phyloP scores from a whole-genome alignment of 2,329 filamentous ascomycete genomes.

The Talaromyces rugulosus region DNA sequence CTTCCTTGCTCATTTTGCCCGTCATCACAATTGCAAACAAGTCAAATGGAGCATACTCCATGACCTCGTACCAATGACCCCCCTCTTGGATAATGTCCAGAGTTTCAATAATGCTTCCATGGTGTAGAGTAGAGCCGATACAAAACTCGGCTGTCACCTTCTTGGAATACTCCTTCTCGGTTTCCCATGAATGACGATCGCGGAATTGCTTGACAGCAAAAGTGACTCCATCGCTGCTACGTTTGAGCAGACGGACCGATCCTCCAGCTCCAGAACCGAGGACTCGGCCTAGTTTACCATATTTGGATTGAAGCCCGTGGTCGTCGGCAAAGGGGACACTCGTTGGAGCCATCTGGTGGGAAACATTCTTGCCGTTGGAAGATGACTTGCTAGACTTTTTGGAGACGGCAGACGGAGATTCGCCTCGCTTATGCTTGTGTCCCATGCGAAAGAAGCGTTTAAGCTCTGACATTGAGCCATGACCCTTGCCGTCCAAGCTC shows the following conservation, averaged over 20 bases:
- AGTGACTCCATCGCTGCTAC: conserved; percentile 84
- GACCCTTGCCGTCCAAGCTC: conserved; percentile 48
- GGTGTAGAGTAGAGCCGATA: conserved; percentile 92
- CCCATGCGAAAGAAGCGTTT: conserved; percentile 90
- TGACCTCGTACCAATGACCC: conserved; percentile 93
- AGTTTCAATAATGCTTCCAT: conserved; percentile 97
- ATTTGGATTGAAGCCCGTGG: conserved; percentile 83
- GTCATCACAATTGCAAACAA: conserved; percentile 99
- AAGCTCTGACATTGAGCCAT: conserved; percentile 87
- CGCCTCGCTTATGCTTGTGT: conserved; percentile 58
- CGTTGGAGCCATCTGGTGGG: conserved; percentile 48
- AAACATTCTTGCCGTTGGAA: conserved; percentile 50
- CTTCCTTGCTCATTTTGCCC: conserved; percentile 88
- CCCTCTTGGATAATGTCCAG: conserved; percentile 95
- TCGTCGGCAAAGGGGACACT: conserved; percentile 87
- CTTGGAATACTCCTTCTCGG: conserved; percentile 92
- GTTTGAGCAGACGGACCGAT: conserved; percentile 89
- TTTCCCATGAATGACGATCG: conserved; percentile 86
- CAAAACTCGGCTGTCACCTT: conserved; percentile 98
- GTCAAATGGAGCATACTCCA: conserved; percentile 97
- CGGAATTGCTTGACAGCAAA: conserved; percentile 98
- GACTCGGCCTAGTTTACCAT: conserved; percentile 92
- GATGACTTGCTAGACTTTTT: conserved; percentile 48
- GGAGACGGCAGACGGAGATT: conserved; percentile 59
- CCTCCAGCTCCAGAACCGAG: conserved; percentile 91